A percentile compares a stretch with the other conserved stretches of the same genome.
phyloP scores from a whole-genome alignment of 169 alveolate species.

The Eimeria sp. region DNA sequence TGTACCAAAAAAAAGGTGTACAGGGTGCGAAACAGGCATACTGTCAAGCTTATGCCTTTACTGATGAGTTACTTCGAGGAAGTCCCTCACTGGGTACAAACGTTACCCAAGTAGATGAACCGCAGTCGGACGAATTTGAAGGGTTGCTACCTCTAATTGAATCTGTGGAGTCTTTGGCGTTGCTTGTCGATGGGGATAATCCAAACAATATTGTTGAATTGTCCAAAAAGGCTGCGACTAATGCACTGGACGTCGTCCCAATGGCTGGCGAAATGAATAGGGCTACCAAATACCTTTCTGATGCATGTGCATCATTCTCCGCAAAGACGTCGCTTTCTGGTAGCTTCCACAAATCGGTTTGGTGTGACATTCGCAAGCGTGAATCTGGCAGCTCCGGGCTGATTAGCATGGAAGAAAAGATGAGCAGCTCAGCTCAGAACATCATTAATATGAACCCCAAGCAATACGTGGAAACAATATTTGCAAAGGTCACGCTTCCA shows the following conservation, averaged over 20 bases:
- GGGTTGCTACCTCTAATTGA: slow-evolving; percentile 54
- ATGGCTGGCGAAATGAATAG: neutral
- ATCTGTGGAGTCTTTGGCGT: slow-evolving; percentile 20
- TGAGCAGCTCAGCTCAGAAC: slow-evolving; percentile 40
- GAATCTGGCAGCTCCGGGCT: neutral
- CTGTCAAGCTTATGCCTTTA: slow-evolving; percentile 36
- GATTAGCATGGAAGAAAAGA: neutral
- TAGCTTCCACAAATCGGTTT: slow-evolving; percentile 50
- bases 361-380: slow-evolving; percentile 26
- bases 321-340: slow-evolving; percentile 55
- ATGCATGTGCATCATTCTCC: slow-evolving; percentile 13
- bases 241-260: slow-evolving; percentile 37
- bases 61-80: slow-evolving; percentile 61
- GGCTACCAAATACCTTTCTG: neutral
- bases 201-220: slow-evolving; percentile 51
- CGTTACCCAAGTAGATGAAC: neutral
- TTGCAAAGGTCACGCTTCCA: slow-evolving; percentile 24
- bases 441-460: slow-evolving; percentile 1
- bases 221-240: slow-evolving; percentile 44
- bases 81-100: slow-evolving; percentile 2
- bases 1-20: slow-evolving; percentile 42
- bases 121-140: slow-evolving; percentile 12
- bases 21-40: slow-evolving; percentile 45
- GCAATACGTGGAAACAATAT: slow-evolving; percentile 11
- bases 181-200: slow-evolving; percentile 36